Evolutionary conservation across 352 stramenopile genomes (phyloP), one percentile per base, ranked within the genome.

Genomic region (Pythium phragmitis): DNA sequence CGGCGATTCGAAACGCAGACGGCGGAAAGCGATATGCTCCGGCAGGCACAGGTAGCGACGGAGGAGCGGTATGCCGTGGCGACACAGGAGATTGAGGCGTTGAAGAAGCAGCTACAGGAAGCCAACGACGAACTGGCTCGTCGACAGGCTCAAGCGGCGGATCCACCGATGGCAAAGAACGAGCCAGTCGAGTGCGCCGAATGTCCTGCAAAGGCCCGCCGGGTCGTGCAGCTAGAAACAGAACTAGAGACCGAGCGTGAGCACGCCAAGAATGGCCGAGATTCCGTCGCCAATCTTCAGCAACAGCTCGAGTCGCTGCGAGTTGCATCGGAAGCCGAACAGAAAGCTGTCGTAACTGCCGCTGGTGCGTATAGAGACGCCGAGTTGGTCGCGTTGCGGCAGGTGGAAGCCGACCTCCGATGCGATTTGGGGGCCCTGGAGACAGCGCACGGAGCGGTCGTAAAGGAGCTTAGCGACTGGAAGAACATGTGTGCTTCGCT

Each of bases 61-160:
- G 57, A 63, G 12, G n/a, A 63, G 16, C 57, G 49, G 23, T 49
- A 42, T 6, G 45, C 43, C 36, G 57, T 19, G 12, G 57, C 57
- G n/a, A 33, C 57, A 3, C 50, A 65, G 19, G 26, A 57, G 39
- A 41, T 48, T 14, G 57, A 65, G 46, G 43, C 55, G 52, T 21
- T 65, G 52, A 43, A 68, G 51, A 60, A 45, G 37, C 42, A 61
- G 14, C 37, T 68, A 0, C 17, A 49, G 2, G 41, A 67, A 43
- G 50, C 60, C 12, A 67, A 36, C 4, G 34, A 37, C 7, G 37
- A 46, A 13, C 5, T 46, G 26, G 21, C 36, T 9, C 21, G 39
- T 7, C 37, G 12, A 12, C 34, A 34, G 7, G 47, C 19, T 16
- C 51, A 23, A 33, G 3, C 51, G 2, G 19, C 53, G 7, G 49